Base-by-base conservation (phyloP, 306 rosid species). In the Elaeagnus macrophylla region DNA sequence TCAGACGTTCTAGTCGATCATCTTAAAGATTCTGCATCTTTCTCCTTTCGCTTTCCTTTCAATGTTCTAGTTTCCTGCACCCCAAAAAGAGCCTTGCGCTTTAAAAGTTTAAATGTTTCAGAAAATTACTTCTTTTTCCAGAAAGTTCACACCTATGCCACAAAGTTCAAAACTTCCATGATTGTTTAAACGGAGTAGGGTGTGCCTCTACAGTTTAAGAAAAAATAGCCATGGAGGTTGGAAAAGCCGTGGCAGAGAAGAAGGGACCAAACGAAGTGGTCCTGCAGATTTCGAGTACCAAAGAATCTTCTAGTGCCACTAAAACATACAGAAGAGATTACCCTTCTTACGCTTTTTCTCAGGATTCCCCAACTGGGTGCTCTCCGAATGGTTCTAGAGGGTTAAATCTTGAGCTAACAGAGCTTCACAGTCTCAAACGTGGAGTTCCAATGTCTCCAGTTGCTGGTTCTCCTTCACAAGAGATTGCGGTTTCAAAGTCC, bases 231-330 rank as follows among this genome's bases (percentile, higher is more conserved):
- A 72, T 80, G 76, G 78, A 75, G 54, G 72, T 66, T 39, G 68
- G 51, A 45, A 54, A 62, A 44, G 49, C 17, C 64, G 61, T 43
- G 62, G 71, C 52, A 18, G 81, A 74, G 58, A 74, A 74, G 77
- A 72, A 68, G 38, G 72, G 59, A 56, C 9, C 70, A 51, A 66
- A 72, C 54, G 89, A 86, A 10, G 75, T 86, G 46, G 81, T 86
- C 49, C 39, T 86, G 46, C 72, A 74, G 65, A 71, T 86, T 68
- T 57, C 61, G 11, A 75, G 51, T 10, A 15, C 37, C 0, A 78
- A 75, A 50, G 73, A 58, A 51, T 54, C 39, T 39, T 45, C 32
- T n/a, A 8, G 35, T 7, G 43, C 13, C 8, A 16, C 35, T 36
- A 61, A 56, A 15, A 70, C 53, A 16, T n/a, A 39, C 5, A 14